phyloP scores from a whole-genome alignment of 345 rosid genomes.

The Salix purpurea region DNA sequence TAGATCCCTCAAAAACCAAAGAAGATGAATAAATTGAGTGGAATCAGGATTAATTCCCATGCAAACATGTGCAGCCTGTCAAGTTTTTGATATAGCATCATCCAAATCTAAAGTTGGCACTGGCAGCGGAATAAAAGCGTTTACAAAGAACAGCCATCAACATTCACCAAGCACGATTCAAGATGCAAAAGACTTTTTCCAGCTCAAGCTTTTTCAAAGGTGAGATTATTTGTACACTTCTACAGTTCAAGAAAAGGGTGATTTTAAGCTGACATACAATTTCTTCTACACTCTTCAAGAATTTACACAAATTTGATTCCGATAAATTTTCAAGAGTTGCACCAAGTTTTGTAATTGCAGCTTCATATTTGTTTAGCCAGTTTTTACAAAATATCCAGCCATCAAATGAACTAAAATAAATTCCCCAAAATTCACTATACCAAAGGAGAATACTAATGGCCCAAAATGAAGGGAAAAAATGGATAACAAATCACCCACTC shows the following conservation, averaged over 20 bases:
- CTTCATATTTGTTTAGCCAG: slow-evolving; percentile 12
- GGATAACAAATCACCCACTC: slow-evolving; percentile 27
- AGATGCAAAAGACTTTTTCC: too few species aligned
- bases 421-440: slow-evolving; percentile 25
- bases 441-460: slow-evolving; percentile 18
- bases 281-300: neutral
- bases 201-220: neutral
- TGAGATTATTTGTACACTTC: neutral
- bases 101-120: neutral
- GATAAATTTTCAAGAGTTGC: neutral
- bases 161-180: neutral
- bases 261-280: neutral
- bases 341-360: neutral
- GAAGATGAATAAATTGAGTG: too few species aligned
- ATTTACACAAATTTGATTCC: neutral
- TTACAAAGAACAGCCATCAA: neutral
- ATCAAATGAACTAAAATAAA: slow-evolving; percentile 14
- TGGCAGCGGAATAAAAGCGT: neutral
- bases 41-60: neutral
- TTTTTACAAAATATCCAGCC: slow-evolving; percentile 21
- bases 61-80: neutral
- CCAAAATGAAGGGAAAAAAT: slow-evolving; percentile 29
- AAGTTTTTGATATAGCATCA: neutral
- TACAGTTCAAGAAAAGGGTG: neutral
- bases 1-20: neutral